Percentiles rank a stretch among this genome's conserved stretches.
These are phyloP conservation scores for Neoascochyta sp. DNA, from an alignment of 2,329 filamentous ascomycete species.

Conservation along the genomic window DNA sequence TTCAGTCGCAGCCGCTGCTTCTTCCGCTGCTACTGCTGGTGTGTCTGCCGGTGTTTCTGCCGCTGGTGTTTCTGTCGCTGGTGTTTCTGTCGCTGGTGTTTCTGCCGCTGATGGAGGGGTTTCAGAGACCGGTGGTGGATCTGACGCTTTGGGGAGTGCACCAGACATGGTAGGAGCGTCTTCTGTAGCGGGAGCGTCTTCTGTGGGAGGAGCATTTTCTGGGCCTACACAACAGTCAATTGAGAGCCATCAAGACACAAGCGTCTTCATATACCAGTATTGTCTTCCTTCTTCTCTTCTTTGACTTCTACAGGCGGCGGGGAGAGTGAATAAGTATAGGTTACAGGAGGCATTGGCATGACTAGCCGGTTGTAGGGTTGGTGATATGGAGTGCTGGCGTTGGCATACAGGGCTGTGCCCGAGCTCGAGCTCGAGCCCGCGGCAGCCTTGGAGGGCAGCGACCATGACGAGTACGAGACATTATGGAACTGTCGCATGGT, in stretches of 20 bases:
- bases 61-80: not conserved
- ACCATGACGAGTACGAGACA: slow-evolving; percentile 35
- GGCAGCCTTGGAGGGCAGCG: slow-evolving; percentile 25
- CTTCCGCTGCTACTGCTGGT: slow-evolving; percentile 3
- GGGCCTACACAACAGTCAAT: too few species aligned
- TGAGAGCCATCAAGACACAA: slow-evolving; percentile 1
- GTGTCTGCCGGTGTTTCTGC: not conserved
- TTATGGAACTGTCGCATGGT: slow-evolving; percentile 31
- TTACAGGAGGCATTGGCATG: not conserved
- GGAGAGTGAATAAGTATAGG: too few species aligned
- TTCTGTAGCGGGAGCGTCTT: too few species aligned
- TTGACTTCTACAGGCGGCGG: slow-evolving; percentile 3
- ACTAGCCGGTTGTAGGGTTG: slow-evolving; percentile 16
- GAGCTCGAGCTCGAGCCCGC: slow-evolving; percentile 6
- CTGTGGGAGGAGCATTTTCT: too few species aligned
- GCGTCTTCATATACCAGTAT: slow-evolving; percentile 15
- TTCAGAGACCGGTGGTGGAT: slow-evolving; percentile 14
- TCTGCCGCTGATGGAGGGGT: slow-evolving; percentile 6
- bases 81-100: slow-evolving; percentile 4
- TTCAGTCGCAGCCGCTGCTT: slow-evolving; percentile 3
- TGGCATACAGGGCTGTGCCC: slow-evolving; percentile 5
- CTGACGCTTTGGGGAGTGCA: slow-evolving; percentile 15
- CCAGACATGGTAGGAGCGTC: slow-evolving; percentile 13
- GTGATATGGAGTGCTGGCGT: slow-evolving; percentile 21
- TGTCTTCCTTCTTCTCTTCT: slow-evolving; percentile 13